A percentile compares a stretch with the other conserved stretches of the same genome.
Conservation (phyloP, 306 rosid genomes). For the Gastrolobium bilobum region DNA sequence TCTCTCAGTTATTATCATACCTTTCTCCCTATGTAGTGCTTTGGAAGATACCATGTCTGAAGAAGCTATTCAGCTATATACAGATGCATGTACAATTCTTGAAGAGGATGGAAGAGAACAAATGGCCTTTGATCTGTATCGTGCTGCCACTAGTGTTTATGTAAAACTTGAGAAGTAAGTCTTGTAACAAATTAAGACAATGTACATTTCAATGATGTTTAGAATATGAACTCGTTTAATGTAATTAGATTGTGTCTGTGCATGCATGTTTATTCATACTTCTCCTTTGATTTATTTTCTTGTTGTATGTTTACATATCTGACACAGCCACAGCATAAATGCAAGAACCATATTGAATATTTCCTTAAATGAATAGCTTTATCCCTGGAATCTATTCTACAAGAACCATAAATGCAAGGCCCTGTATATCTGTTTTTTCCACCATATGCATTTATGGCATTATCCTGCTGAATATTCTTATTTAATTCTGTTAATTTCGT, state of each 20-base stretch:
- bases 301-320: conserved; percentile 28
- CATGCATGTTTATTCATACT: conserved; percentile 1
- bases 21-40: conserved; percentile 63
- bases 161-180: conserved; percentile 92
- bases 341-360: not conserved
- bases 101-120: conserved; percentile 95
- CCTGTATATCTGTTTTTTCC: not conserved
- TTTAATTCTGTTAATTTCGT: not conserved
- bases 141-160: conserved; percentile 75
- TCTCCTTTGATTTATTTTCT: not conserved
- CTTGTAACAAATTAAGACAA: conserved; percentile 18
- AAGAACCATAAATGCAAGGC: conserved; percentile 1
- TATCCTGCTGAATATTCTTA: not conserved
- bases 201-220: conserved; percentile 18
- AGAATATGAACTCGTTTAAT: conserved; percentile 26
- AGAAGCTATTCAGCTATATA: conserved; percentile 87
- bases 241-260: conserved; percentile 2
- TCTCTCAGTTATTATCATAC: conserved; percentile 24
- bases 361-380: conserved; percentile 1
- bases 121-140: conserved; percentile 96
- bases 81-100: conserved; percentile 85
- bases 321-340: no score
- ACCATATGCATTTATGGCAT: not conserved
- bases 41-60: conserved; percentile 85
- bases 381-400: not conserved